Evolutionary conservation across 768 basidiomycete species (phyloP), one percentile per base, ranked within the genome.

Genomic region (Leucosporidium scottii): DNA sequence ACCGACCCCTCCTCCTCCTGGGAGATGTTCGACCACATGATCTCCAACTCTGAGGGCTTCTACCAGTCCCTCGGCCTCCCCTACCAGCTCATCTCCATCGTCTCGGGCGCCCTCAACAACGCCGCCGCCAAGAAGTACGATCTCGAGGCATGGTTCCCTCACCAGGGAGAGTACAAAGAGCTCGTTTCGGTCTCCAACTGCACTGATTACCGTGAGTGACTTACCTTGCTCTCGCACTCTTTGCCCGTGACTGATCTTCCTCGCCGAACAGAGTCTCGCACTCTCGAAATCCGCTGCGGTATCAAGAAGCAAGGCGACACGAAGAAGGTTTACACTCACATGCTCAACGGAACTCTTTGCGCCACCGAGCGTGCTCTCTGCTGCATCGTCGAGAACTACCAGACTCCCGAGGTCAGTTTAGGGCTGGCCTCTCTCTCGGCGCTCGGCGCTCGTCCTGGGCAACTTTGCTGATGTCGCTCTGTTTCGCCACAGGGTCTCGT

Each of bases 81-180:
- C 18, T 99, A 98, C 79, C 87, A 91, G 27, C 85, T 97, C 65
- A 91, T 96, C 64, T 87, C 85, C 12, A 98, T 99, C 76, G 96
- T 94, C 50, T 96, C 93, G 55, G 92, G 96, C 21, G 96, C 93
- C 36, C 81, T 99, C 73, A 99, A 99, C 80, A 84, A 98, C 73
- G 96, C 96, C 0, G 96, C 96, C 28, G 85, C 93, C 60, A 92
- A 96, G 81, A 99, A 99, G 81, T 91, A 87, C 78, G 96, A 99
- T 79, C 79, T 99, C 67, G 96, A 99, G 79, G 96, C 96, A 66
- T 99, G 93, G 91, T 99, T 99, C 84, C 96, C 96, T 3, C 97
- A 91, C 85, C 96, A 98, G 79, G 86, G 86, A 59, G 87, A 83
- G 61, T 93, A 93, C 82, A 99, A 98, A 82, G 96, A 99, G 82